These are phyloP conservation scores for Plectosphaerella plurivora DNA, from an alignment of 2,329 filamentous ascomycete species.

Conservation along the genomic window DNA sequence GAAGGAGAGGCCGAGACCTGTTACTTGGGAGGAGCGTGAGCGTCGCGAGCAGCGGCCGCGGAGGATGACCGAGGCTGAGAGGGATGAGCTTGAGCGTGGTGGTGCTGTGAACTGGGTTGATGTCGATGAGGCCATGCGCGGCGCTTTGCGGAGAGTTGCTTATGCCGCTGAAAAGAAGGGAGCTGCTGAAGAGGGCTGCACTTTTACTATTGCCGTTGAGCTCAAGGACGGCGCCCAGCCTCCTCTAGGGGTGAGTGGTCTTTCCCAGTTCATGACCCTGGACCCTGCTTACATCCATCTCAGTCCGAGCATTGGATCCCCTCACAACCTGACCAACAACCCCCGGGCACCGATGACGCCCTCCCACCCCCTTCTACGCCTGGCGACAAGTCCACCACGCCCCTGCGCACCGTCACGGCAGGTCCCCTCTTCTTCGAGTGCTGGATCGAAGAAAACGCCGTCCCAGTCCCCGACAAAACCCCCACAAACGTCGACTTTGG, in stretches of 20 bases:
- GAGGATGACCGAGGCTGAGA: conserved; percentile 19
- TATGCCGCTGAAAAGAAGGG: conserved; percentile 54
- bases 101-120: conserved; percentile 47
- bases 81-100: conserved; percentile 13
- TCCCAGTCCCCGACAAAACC: background rate
- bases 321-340: conserved; percentile 42
- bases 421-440: conserved; percentile 62
- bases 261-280: background rate
- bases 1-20: background rate
- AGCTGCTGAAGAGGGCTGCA: conserved; percentile 59
- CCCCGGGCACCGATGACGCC: conserved; percentile 27
- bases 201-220: conserved; percentile 74
- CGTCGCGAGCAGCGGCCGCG: conserved; percentile 8
- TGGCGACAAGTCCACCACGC: conserved; percentile 36
- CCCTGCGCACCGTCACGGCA: conserved; percentile 50
- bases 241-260: background rate
- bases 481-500: background rate
- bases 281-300: conserved; percentile 21
- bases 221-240: conserved; percentile 50
- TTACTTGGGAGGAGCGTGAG: conserved; percentile 2
- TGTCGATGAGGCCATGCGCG: conserved; percentile 69
- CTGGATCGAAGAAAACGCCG: conserved; percentile 53
- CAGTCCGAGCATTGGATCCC: conserved; percentile 60
- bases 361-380: conserved; percentile 33
- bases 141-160: conserved; percentile 58